Percentiles rank a stretch among this genome's conserved stretches.
These are phyloP conservation scores for Fusarium nygamai DNA, from an alignment of 2,329 filamentous ascomycete genomes.

Conservation along the genomic window DNA sequence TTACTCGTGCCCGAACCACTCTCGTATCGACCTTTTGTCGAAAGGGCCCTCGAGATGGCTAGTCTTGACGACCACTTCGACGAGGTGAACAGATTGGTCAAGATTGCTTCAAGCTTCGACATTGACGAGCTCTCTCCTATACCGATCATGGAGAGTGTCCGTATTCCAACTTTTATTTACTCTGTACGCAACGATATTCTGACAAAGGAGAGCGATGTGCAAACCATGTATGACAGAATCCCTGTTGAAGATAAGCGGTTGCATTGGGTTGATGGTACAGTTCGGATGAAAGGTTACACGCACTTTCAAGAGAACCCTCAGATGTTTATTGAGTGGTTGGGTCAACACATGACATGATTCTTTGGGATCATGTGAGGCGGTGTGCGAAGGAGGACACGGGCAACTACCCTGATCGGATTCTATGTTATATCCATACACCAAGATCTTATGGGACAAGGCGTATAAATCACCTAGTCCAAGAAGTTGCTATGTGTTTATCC, in stretches of 20 bases:
- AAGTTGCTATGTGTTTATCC: fast-evolving
- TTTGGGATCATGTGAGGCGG: fast-evolving
- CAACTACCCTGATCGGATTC: fast-evolving
- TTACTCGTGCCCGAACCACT: background rate
- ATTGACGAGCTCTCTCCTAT: background rate
- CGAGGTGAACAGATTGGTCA: background rate
- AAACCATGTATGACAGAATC: background rate
- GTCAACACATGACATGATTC: background rate
- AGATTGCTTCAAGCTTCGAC: background rate
- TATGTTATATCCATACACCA: fast-evolving
- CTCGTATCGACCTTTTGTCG: background rate
- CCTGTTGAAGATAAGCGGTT: background rate
- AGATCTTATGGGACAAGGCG: background rate
- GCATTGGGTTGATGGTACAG: background rate
- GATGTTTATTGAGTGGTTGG: background rate
- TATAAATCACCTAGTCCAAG: fast-evolving
- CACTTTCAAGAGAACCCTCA: background rate
- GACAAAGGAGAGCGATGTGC: background rate
- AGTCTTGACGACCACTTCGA: background rate
- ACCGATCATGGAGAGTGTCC: background rate
- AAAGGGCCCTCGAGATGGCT: background rate
- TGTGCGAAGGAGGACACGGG: background rate
- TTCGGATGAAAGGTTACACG: background rate
- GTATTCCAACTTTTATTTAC: background rate
- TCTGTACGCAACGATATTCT: background rate